Base-by-base conservation (phyloP, 352 stramenopile genomes). In the Globisporangium paroecandrum region DNA sequence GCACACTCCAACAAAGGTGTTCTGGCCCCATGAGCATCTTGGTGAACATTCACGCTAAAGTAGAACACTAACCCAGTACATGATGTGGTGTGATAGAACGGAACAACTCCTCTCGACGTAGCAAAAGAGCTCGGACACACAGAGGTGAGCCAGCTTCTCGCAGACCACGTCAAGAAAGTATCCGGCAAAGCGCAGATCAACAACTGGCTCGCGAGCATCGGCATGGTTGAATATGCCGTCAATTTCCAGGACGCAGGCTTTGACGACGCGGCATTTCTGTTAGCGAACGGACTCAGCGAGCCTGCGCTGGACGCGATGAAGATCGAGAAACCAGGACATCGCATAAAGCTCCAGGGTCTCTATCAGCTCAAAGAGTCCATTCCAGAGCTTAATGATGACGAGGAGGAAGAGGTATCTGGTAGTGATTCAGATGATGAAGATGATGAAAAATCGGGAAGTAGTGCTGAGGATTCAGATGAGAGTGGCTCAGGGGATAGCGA, bases 161-260 rank as follows among this genome's bases (percentile, higher is more conserved):
- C 81, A 0, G 68, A 85, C 32, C 69, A 87, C 62, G 46, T 72
- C 27, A 60, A 77, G 68, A 74, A 77, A 64, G 51, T 61, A 65
- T 13, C 70, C 32, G 41, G 58, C 49, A 49, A 76, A 70, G 67
- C 76, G 22, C 70, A 82, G 43, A 74, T 95, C 54, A 68, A 71
- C 15, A 77, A 77, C 34, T 94, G 86, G 86, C 77, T 95, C 56
- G 79, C 82, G 25, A 83, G 75, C 22, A 91, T 95, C 41, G 85
- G 84, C 0, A 66, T 95, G 24, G 77, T 90, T 56, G 70, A 90
- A 73, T 91, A 93, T 64, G 71, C 77, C 0, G 27, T 66, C 0
- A 58, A 63, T 2, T 83, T 93, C 41, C 68, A 88, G 20, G 66
- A 68, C 25, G 79, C 85, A 0, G 86, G 86, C 4, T 91, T 86